A percentile compares a stretch with the other conserved stretches of the same genome.
Conservation (phyloP, 1,284 basidiomycete genomes). For the Chalciporus sp. region DNA sequence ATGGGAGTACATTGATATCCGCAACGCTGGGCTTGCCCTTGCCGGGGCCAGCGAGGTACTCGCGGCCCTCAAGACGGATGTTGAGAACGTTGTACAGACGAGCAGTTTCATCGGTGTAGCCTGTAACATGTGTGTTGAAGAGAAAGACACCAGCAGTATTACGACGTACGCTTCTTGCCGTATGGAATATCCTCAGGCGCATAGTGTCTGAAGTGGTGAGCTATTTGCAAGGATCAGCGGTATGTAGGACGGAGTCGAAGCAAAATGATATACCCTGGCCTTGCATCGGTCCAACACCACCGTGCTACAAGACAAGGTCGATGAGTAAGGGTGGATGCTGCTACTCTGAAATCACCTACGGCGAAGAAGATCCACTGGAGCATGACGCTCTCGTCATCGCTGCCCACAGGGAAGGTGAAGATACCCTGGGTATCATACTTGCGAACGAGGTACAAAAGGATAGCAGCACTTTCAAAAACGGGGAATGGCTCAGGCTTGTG, state of each 20-base stretch:
- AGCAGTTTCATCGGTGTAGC: constrained; percentile 54
- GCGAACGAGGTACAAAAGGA: constrained; percentile 59
- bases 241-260: neutral
- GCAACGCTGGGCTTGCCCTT: constrained; percentile 50
- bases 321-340: neutral
- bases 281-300: constrained; percentile 48
- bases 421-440: constrained; percentile 53
- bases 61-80: constrained; percentile 44
- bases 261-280: constrained; percentile 39
- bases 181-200: constrained; percentile 45
- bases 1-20: constrained; percentile 41
- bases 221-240: constrained; percentile 15
- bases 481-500: constrained; percentile 42
- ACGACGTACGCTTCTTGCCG: constrained; percentile 35
- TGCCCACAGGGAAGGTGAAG: constrained; percentile 49
- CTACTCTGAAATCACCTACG: constrained; percentile 29
- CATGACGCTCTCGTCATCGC: constrained; percentile 52
- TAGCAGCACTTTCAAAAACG: constrained; percentile 63
- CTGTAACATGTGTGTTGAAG: constrained; percentile 18
- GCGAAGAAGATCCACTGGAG: constrained; percentile 74
- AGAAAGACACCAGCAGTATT: neutral
- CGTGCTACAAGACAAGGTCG: constrained; percentile 27
- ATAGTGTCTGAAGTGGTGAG: constrained; percentile 38
- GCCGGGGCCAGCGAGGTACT: constrained; percentile 54
- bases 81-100: constrained; percentile 58